Evolutionary conservation across 352 stramenopile genomes (phyloP).

Genomic region (Phytophthora crassamura): DNA sequence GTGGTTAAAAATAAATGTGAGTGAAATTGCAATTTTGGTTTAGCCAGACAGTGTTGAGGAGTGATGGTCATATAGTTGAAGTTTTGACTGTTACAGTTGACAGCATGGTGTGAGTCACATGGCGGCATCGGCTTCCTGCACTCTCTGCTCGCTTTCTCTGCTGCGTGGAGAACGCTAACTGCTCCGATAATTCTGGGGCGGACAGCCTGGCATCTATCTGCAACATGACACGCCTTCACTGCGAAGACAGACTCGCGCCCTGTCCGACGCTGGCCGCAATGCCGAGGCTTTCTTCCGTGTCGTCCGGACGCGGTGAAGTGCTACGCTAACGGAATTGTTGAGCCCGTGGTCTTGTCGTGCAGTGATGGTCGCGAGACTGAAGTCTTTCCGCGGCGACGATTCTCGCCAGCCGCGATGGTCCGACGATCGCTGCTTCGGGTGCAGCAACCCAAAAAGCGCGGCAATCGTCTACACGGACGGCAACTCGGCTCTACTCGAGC

Average conservation of each 20-base stretch:
- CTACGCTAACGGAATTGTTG: constrained; percentile 26
- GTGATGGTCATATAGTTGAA: constrained; percentile 27
- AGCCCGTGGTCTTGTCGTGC: constrained; percentile 3
- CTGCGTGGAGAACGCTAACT: neutral
- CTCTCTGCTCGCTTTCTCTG: constrained; percentile 5
- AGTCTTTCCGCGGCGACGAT: neutral
- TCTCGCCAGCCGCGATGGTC: neutral
- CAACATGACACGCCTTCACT: no score
- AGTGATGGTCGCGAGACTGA: neutral
- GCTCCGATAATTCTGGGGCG: no score
- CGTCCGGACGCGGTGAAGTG: constrained; percentile 2
- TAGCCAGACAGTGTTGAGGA: no score
- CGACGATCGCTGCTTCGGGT: neutral
- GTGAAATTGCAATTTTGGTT: neutral
- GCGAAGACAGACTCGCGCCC: no score
- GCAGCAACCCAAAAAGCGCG: no score
- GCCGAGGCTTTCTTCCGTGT: constrained; percentile 23
- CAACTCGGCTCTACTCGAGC: no score
- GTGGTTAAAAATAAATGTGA: no score
- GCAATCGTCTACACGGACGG: no score
- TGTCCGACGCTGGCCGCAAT: neutral
- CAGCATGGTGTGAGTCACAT: constrained; percentile 3
- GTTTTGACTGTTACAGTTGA: constrained; percentile 19
- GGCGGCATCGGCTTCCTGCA: constrained; percentile 4
- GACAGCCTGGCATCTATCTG: no score